Evolutionary conservation across 2,329 filamentous ascomycete genomes (phyloP), one percentile per base, ranked within the genome.

Genomic region (Sporothrix pallida): DNA sequence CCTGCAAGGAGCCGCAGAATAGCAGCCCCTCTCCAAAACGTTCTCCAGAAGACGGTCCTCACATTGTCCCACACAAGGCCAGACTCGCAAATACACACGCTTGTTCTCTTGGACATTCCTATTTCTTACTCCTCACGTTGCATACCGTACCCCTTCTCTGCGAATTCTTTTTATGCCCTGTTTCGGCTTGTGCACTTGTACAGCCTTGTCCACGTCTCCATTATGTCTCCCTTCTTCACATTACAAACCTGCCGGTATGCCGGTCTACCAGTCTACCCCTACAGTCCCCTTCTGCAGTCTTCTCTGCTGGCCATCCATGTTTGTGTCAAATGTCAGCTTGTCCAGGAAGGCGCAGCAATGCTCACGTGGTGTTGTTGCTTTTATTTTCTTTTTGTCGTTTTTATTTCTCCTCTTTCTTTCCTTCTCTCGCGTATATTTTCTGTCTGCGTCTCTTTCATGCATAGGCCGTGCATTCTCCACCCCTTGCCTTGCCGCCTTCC

Each of bases 301-400:
- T 26, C 23, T 26, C 23, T 26, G 23, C 23, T 4, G 1, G 37
- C 20, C 17, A 31, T 20, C 8, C 37, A 42, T 17, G 20, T 44
- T 44, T 2, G 2, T 13, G 15, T 56, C 13, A 12, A 37, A 17
- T 37, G 65, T 37, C 65, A 68, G 65, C 65, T 68, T 15, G 42
- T 67, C 46, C 46, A 68, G 52, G 63, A 37, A 52, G 46, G 65
- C 65, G 65, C 65, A 68, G 65, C 65, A 48, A 7, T 6, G 56
- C 42, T 67, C 62, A 67, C 62, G 62, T 26, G 42, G 23, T 23
- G 12, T 44, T 31, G 17, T 60, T 63, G 58, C 58, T 42, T 17
- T 42, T 62, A 2, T 6, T n/a, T 20, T 20, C 17, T 20, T 20
- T 54, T 52, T 15, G 50, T 20, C 7, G 5, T 12, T 26, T 13